phyloP scores from a whole-genome alignment of 805 yeast species.

The Vanderwaltozyma tropicalis region DNA sequence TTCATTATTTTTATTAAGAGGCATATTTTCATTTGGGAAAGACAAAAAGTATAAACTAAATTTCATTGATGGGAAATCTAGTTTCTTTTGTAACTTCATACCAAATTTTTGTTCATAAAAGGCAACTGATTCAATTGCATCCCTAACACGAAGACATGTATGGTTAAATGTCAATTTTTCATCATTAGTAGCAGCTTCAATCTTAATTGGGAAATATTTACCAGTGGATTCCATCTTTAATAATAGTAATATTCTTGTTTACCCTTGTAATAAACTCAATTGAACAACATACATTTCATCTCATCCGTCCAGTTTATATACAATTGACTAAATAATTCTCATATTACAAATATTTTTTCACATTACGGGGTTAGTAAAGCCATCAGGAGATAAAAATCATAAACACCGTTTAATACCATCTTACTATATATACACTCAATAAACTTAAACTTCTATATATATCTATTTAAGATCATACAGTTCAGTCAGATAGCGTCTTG shows the following conservation, averaged over 20 bases:
- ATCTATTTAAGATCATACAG: too few species aligned
- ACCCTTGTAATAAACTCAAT: too few species aligned
- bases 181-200: conserved; percentile 17
- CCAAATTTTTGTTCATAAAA: conserved; percentile 73
- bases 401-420: too few species aligned
- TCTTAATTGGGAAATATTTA: neutral
- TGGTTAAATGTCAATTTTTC: conserved; percentile 41
- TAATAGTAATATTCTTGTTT: neutral
- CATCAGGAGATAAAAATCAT: too few species aligned
- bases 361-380: too few species aligned
- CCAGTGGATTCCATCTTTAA: neutral
- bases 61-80: conserved; percentile 44
- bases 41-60: conserved; percentile 65
- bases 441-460: neutral
- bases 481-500: too few species aligned
- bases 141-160: conserved; percentile 71
- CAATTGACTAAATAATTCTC: too few species aligned
- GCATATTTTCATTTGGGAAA: conserved; percentile 20
- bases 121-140: conserved; percentile 59
- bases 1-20: conserved; percentile 34
- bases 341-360: too few species aligned
- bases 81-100: conserved; percentile 45
- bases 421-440: too few species aligned
- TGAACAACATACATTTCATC: too few species aligned
- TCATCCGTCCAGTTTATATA: too few species aligned